Conservation (phyloP, 768 basidiomycete species). For the Phanerochaete sordida region DNA sequence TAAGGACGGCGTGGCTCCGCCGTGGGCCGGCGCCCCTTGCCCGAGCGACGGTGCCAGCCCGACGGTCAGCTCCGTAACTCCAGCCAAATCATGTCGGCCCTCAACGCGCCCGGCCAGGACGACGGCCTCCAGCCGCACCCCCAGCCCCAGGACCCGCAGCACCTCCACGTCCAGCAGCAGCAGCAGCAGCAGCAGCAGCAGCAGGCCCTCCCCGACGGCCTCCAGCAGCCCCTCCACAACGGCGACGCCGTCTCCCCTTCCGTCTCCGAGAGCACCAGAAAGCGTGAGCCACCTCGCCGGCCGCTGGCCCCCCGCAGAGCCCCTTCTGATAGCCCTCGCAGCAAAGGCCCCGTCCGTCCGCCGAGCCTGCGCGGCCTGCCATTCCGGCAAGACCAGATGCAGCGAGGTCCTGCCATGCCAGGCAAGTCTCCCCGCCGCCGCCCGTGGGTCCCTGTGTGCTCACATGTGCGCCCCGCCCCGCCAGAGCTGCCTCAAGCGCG, state of each 20-base stretch:
- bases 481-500: conserved; percentile 81
- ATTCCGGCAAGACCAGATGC: conserved; percentile 80
- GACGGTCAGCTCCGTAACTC: conserved; percentile 36
- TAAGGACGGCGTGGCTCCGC: neutral
- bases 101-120: conserved; percentile 69
- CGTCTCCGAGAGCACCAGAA: conserved; percentile 38
- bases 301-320: neutral
- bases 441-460: conserved; percentile 1
- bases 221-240: conserved; percentile 31
- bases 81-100: conserved; percentile 58
- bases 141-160: conserved; percentile 52
- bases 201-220: conserved; percentile 24
- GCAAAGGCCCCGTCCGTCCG: conserved; percentile 82
- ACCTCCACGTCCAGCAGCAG: conserved; percentile 41
- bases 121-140: conserved; percentile 22
- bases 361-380: conserved; percentile 77
- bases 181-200: conserved; percentile 21
- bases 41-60: conserved; percentile 23
- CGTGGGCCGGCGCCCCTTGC: conserved; percentile 1
- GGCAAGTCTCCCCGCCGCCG: conserved; percentile 35
- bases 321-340: conserved; percentile 28
- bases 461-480: conserved; percentile 1
- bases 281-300: conserved; percentile 44
- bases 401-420: conserved; percentile 82
- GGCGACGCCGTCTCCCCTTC: conserved; percentile 21